Evolutionary conservation across 352 stramenopile species (phyloP).

Genomic region (Pythium aristosporum): DNA sequence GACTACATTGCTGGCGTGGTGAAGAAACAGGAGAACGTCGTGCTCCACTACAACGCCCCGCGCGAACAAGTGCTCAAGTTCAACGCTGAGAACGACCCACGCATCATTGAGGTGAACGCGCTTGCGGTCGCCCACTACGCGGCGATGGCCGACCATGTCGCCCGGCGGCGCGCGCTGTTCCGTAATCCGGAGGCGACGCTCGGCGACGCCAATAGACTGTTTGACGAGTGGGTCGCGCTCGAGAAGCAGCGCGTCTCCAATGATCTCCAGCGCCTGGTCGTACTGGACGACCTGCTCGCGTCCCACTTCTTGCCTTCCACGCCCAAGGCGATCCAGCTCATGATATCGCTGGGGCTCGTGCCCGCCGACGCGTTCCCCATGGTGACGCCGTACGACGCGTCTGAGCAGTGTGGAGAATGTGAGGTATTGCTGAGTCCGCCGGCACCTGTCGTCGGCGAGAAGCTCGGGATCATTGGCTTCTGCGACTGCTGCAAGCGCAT

Average conservation of each 20-base stretch:
- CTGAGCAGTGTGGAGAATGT: neutral
- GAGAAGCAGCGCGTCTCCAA: neutral
- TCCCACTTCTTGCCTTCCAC: neutral
- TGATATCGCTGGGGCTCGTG: neutral
- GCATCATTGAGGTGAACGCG: neutral
- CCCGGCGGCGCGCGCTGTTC: neutral
- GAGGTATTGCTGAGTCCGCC: neutral
- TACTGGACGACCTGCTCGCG: neutral
- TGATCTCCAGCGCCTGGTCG: neutral
- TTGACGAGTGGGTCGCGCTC: conserved; percentile 4
- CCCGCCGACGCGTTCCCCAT: conserved; percentile 3
- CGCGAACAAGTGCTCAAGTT: neutral
- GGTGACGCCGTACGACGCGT: neutral
- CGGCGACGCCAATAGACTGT: neutral
- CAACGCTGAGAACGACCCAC: neutral
- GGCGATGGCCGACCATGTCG: neutral
- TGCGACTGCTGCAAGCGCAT: conserved; percentile 14
- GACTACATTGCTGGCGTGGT: neutral
- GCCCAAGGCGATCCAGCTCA: neutral
- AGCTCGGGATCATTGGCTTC: neutral
- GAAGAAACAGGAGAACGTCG: neutral
- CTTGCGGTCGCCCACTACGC: neutral
- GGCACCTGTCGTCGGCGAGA: neutral
- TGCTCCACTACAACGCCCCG: neutral
- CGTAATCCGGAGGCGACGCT: too few species aligned